Evolutionary conservation across 139 green algal genomes (phyloP), one percentile per base, ranked within the genome.

Genomic region (Mychonastes homosphaera): DNA sequence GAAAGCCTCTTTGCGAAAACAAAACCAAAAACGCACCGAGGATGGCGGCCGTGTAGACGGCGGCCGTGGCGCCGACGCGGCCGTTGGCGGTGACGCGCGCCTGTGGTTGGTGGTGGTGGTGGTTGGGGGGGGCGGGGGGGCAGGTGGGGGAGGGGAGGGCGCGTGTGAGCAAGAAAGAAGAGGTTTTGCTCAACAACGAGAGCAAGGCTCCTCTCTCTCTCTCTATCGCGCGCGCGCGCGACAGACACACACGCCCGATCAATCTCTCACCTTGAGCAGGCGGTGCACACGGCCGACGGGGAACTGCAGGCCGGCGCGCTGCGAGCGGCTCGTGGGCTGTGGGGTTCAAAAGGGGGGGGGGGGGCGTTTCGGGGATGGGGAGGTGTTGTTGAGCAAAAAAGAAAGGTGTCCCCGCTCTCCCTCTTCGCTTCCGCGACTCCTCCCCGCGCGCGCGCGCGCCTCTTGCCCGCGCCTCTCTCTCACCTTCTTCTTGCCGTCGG

Each of bases 1-100:
- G n/a, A n/a, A n/a, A n/a, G n/a, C n/a, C n/a, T 27, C 21, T 59
- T 6, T 44, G 52, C n/a, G 28, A 13, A 21, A 28, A 19, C 24
- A 23, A 32, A 34, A 16, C 16, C 5, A 8, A 28, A 51, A 50
- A 41, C 84, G 65, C 46, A 92, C 84, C 87, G 4, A 96, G 80
- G 69, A 97, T 97, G 36, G 90, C 90, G 50, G 90, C 90, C n/a
- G 84, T 86, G 80, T 99, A 99, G 36, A 99, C 92, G 16, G 92
- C 92, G 45, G 92, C 88, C 35, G 92, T 99, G 55, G 90, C 92
- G 67, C 92, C 92, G 1, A 99, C 91, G 71, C 92, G 84, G 36
- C 92, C 92, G 67, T 95, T 98, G 50, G 88, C 80, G 39, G 88
- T 87, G 39, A 93, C 90, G 47, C 90, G 81, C 67, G 70, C 73